A percentile compares a stretch with the other conserved stretches of the same genome.
Evolutionary conservation across 345 rosid species (phyloP).

Genomic region (Cardamine resedifolia): DNA sequence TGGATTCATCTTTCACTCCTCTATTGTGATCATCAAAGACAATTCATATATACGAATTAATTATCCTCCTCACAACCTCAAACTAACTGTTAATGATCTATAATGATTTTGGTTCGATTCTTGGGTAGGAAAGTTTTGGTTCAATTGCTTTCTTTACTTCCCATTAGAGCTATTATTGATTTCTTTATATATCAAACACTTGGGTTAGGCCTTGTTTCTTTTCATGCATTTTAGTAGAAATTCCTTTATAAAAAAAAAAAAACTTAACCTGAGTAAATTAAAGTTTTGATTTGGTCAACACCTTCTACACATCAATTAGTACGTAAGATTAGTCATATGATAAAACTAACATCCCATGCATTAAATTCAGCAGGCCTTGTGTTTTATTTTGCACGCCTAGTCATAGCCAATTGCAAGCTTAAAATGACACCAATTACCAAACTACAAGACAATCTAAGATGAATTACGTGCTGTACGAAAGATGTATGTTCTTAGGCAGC

Average conservation of each 20-base stretch:
- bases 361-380: not conserved
- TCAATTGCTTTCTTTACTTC: too few species aligned
- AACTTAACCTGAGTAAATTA: not conserved
- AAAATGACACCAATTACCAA: not conserved
- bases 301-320: not conserved
- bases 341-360: not conserved
- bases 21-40: too few species aligned
- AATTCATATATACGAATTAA: too few species aligned
- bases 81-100: too few species aligned
- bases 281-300: not conserved
- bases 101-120: too few species aligned
- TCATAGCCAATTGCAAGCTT: not conserved
- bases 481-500: too few species aligned
- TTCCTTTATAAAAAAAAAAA: not conserved
- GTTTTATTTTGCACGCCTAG: not conserved
- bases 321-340: not conserved
- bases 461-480: not conserved
- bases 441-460: not conserved
- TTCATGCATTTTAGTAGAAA: not conserved
- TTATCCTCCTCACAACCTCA: too few species aligned
- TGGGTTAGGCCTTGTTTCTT: too few species aligned
- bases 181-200: too few species aligned
- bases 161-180: too few species aligned
- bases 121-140: too few species aligned
- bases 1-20: too few species aligned